Conservation (phyloP, 2,329 filamentous ascomycete genomes). For the Aspergillus brasiliensis region DNA sequence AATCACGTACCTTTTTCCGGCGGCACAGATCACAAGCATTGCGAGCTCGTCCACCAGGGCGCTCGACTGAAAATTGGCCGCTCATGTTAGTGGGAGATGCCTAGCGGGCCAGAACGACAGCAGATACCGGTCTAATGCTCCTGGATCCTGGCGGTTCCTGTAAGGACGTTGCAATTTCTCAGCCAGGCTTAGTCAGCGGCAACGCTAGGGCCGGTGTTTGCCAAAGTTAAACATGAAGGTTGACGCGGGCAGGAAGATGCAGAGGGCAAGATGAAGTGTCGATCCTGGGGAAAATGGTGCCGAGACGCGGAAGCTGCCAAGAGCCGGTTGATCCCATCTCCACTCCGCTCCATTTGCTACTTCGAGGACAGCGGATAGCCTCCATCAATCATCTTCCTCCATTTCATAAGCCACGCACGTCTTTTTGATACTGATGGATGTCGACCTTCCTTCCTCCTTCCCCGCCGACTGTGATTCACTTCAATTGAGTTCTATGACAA, state of each 20-base stretch:
- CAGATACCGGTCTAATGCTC: neutral
- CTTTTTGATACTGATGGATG: neutral
- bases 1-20: conserved; percentile 20
- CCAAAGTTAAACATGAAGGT: neutral
- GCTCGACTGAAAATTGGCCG: neutral
- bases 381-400: conserved; percentile 6
- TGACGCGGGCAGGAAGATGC: neutral
- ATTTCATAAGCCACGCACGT: neutral
- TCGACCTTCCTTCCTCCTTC: too few species aligned
- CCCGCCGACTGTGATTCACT: neutral
- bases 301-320: neutral
- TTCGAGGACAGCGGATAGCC: neutral
- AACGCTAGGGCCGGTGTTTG: neutral
- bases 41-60: conserved; percentile 13
- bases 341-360: neutral
- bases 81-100: neutral
- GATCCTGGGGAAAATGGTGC: neutral
- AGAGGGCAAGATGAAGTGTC: neutral
- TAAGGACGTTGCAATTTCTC: neutral
- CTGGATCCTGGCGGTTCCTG: neutral
- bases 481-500: neutral
- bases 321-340: neutral
- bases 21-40: conserved; percentile 28
- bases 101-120: neutral
- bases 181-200: neutral